phyloP scores from a whole-genome alignment of 176 grass and related monocot genomes.

The Alloteropsis semialata region DNA sequence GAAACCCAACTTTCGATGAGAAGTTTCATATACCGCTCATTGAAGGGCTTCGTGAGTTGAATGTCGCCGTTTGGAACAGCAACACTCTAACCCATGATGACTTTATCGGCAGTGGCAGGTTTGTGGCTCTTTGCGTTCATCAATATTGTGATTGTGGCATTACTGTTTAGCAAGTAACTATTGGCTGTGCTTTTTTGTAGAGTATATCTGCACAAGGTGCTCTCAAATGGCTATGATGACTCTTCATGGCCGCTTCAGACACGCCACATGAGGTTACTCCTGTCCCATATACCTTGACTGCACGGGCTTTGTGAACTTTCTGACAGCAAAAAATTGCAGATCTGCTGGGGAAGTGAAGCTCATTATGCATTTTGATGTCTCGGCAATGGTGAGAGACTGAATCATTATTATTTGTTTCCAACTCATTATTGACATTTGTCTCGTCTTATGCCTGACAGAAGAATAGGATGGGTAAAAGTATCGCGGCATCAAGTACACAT shows the following conservation, averaged over 20 bases:
- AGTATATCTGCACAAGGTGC: slow-evolving; percentile 76
- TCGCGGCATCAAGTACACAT: background rate
- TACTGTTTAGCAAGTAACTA: slow-evolving; percentile 9
- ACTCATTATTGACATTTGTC: background rate
- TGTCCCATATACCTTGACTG: slow-evolving; percentile 1
- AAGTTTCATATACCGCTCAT: slow-evolving; percentile 82
- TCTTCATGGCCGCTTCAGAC: slow-evolving; percentile 75
- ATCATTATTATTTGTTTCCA: background rate
- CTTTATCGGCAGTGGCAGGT: slow-evolving; percentile 79
- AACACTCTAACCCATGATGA: slow-evolving; percentile 74
- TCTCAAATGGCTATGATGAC: slow-evolving; percentile 72
- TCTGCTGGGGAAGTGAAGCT: slow-evolving; percentile 71
- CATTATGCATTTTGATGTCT: slow-evolving; percentile 77
- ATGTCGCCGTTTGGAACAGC: slow-evolving; percentile 64
- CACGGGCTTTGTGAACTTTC: slow-evolving; percentile 22
- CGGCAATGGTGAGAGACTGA: slow-evolving; percentile 49
- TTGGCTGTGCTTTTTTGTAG: slow-evolving; percentile 32
- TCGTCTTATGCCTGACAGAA: slow-evolving; percentile 33
- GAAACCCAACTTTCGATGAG: slow-evolving; percentile 73
- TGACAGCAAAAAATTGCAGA: slow-evolving; percentile 35
- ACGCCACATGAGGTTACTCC: slow-evolving; percentile 50
- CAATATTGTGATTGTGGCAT: background rate
- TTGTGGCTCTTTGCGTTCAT: background rate
- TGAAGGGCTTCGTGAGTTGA: slow-evolving; percentile 79
- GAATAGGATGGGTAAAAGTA: slow-evolving; percentile 34